Base-by-base conservation (phyloP, 495 filamentous ascomycete species). In the Xylaria grammica region DNA sequence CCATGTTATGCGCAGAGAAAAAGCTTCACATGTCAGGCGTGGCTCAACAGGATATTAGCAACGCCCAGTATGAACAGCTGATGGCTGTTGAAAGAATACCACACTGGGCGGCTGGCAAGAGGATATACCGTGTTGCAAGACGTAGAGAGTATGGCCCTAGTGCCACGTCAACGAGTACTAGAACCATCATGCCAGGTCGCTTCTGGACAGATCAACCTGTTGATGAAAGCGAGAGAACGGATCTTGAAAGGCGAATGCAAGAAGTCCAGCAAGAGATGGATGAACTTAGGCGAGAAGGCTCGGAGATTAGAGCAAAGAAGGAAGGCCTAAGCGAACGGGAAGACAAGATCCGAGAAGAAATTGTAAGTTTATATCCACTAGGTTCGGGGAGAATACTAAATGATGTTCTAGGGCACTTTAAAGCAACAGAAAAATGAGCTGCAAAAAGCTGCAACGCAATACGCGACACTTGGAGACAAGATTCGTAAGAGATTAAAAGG, bases 161-260 rank as follows among this genome's bases (percentile, higher is more conserved):
- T 19, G 92, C 89, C 6, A 79, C 79, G 8, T 91, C 91, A 7
- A 93, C 91, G 6, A 75, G 75, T 9, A 85, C 89, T 1, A 81
- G 75, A 46, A 72, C 74, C 51, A 61, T 96, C 1, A 77, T 67
- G 11, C 73, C 67, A 36, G 91, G 90, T 3, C 72, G 70, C 15
- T 80, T 84, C 58, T 97, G 93, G 90, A 92, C 90, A 3, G 85
- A 92, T 62, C 87, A 91, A 67, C 90, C 91, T 4, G 84, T 92
- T 13, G 90, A 95, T 72, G 67, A 69, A 0, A 77, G 82, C 29
- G 82, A 85, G 56, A 92, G 89, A 69, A 70, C 75, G 13, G 80
- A 79, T 3, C 75, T 83, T 81, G 26, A 68, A 69, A 27, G 64
- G 67, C 3, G 78, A 84, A 61, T 80, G 2, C 67, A 72, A 0